Evolutionary conservation across 2,329 filamentous ascomycete genomes (phyloP).

Genomic region (Botrytis byssoidea): DNA sequence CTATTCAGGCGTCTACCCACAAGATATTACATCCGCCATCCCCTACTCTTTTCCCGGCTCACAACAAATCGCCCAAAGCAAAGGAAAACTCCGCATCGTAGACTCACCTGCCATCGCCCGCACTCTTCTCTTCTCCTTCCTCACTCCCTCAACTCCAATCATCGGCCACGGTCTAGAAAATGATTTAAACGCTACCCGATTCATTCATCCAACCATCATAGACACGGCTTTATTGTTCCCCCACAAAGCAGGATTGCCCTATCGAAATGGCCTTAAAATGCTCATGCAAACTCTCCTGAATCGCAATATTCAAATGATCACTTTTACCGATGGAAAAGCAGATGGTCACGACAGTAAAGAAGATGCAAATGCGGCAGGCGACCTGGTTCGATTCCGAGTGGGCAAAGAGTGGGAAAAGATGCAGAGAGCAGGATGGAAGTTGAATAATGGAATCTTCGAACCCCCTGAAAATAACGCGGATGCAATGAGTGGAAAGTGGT

Average conservation of each 20-base stretch:
- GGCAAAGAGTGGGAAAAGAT: conserved; percentile 67
- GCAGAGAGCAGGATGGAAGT: conserved; percentile 64
- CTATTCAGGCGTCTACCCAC: conserved; percentile 81
- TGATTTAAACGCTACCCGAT: conserved; percentile 78
- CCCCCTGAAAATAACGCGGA: not conserved
- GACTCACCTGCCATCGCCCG: conserved; percentile 73
- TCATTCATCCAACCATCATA: conserved; percentile 81
- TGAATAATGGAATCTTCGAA: conserved; percentile 47
- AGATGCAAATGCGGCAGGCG: conserved; percentile 85
- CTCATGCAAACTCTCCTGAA: conserved; percentile 70
- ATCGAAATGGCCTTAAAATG: conserved; percentile 72
- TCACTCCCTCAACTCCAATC: conserved; percentile 75
- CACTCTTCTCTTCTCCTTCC: conserved; percentile 69
- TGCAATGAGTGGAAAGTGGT: not conserved
- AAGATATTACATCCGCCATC: conserved; percentile 70
- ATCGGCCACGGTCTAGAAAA: conserved; percentile 96
- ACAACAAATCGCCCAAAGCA: conserved; percentile 27
- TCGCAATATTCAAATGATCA: conserved; percentile 73
- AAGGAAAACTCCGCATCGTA: conserved; percentile 65
- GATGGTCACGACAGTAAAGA: conserved; percentile 87
- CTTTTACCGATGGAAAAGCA: conserved; percentile 43
- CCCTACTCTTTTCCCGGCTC: conserved; percentile 45
- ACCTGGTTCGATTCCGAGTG: conserved; percentile 73
- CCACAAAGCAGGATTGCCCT: conserved; percentile 72
- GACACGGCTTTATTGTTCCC: conserved; percentile 86